Percentiles rank a stretch among this genome's conserved stretches.
These are phyloP conservation scores for Arthrobotrys pseudoclavata DNA, from an alignment of 2,329 filamentous ascomycete genomes.

Conservation along the genomic window DNA sequence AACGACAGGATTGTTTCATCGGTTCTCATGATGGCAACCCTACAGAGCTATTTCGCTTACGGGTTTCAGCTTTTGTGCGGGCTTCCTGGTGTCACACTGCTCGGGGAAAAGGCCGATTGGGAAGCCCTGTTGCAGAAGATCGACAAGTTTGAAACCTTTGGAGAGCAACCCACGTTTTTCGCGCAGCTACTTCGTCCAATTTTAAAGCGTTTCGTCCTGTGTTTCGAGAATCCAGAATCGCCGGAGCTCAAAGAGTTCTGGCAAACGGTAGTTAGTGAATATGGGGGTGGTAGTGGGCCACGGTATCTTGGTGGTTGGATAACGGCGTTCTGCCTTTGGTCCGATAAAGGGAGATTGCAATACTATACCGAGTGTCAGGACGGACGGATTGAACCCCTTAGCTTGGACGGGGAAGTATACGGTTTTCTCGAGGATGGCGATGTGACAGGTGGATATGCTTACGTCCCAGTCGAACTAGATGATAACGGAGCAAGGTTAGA, in stretches of 20 bases:
- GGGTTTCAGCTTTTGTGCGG: constrained; percentile 66
- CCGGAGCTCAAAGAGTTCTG: constrained; percentile 67
- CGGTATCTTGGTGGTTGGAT: constrained; percentile 69
- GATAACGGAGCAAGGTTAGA: constrained; percentile 64
- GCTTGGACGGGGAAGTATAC: constrained; percentile 62
- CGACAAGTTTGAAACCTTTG: constrained; percentile 68
- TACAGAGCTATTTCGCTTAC: constrained; percentile 70
- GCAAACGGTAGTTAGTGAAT: constrained; percentile 65
- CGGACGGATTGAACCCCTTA: constrained; percentile 24
- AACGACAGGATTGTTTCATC: constrained; percentile 68
- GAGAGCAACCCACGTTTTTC: constrained; percentile 67
- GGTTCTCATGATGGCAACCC: constrained; percentile 70
- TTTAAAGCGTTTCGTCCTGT: constrained; percentile 67
- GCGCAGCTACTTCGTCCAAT: constrained; percentile 68
- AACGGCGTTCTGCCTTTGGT: constrained; percentile 69
- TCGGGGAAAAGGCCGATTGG: constrained; percentile 70
- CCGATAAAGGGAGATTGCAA: constrained; percentile 65
- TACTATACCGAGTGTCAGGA: constrained; percentile 23
- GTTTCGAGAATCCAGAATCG: constrained; percentile 67
- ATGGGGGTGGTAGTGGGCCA: constrained; percentile 65
- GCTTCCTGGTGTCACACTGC: constrained; percentile 70
- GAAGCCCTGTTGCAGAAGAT: constrained; percentile 67
- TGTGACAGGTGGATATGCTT: constrained; percentile 63
- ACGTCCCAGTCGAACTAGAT: constrained; percentile 65
- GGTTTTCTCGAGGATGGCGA: constrained; percentile 62